Base-by-base conservation (phyloP, 257 asterid genomes). In the Solanum sejunctum region DNA sequence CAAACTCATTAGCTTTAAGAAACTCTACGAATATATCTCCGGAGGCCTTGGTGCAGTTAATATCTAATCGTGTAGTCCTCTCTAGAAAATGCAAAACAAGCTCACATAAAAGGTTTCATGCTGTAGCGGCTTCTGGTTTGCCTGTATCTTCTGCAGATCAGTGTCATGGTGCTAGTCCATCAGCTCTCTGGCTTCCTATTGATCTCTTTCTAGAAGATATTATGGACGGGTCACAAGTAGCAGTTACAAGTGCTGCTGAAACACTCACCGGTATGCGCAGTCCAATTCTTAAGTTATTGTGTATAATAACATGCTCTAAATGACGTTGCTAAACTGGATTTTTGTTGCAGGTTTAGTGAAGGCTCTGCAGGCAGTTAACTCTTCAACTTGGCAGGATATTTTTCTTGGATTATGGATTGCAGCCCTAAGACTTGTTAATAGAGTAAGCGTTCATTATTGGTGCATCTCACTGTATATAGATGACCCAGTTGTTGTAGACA, bases 351-450 rank as follows among this genome's bases (percentile, higher is more conserved):
- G 95, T 89, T 86, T 97, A 87, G 93, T 97, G 89, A 97, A 93
- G 90, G 92, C 97, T 90, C 94, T 97, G 71, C 95, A 92, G 92
- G 96, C 98, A 86, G 87, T 97, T 86, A 93, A 97, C 89, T 92
- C 88, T 89, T 87, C 96, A 83, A 88, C 94, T 45, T 97, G 99
- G 99, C 95, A 92, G 91, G 99, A 94, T 77, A 91, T 98, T 23
- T 97, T 97, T 92, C 98, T 95, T 84, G 99, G 97, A 72, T 86
- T 97, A 88, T 97, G 99, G 98, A 91, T 94, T 87, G 93, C 97
- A 80, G 95, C 93, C 88, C 89, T 97, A 88, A 92, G 99, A 77
- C 97, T 97, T 85, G 98, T 97, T 73, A 98, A 97, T 86, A 92
- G 98, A 95, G 99, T 97, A 91, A 91, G 93, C 72, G 71, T 85